A percentile compares a stretch with the other conserved stretches of the same genome.
Conservation (phyloP, 371 early-diverging fungal genomes). For the Funneliformis caledonium region DNA sequence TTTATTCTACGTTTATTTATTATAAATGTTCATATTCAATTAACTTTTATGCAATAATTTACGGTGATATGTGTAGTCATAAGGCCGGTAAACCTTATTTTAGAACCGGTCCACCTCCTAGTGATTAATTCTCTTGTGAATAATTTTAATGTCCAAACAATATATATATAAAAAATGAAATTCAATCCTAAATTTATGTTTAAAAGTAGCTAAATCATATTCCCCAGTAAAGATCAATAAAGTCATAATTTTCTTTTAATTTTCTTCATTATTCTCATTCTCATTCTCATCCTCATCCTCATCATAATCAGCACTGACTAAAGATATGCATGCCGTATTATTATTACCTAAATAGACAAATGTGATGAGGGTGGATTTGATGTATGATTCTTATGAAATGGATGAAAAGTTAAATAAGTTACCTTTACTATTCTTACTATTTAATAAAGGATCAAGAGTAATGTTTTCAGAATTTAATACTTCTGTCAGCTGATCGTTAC, state of each 20-base stretch:
- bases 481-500: not conserved
- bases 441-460: not conserved
- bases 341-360: not conserved
- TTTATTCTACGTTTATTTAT: not conserved
- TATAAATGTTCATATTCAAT: not conserved
- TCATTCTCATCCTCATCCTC: constrained; percentile 1
- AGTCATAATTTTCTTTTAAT: not conserved
- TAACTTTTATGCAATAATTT: not conserved
- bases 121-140: not conserved
- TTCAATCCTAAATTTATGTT: too few species aligned
- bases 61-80: constrained; percentile 1
- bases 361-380: not conserved
- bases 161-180: too few species aligned
- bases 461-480: not conserved
- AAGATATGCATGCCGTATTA: not conserved
- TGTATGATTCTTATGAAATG: not conserved
- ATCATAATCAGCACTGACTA: constrained; percentile 32
- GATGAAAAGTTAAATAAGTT: not conserved
- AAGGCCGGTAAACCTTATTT: constrained; percentile 33
- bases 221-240: too few species aligned
- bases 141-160: not conserved
- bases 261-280: not conserved
- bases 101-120: constrained; percentile 10
- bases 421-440: not conserved
- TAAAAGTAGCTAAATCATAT: too few species aligned